Conservation (phyloP, 2,329 filamentous ascomycete genomes). For the Cyphellophora europaea region DNA sequence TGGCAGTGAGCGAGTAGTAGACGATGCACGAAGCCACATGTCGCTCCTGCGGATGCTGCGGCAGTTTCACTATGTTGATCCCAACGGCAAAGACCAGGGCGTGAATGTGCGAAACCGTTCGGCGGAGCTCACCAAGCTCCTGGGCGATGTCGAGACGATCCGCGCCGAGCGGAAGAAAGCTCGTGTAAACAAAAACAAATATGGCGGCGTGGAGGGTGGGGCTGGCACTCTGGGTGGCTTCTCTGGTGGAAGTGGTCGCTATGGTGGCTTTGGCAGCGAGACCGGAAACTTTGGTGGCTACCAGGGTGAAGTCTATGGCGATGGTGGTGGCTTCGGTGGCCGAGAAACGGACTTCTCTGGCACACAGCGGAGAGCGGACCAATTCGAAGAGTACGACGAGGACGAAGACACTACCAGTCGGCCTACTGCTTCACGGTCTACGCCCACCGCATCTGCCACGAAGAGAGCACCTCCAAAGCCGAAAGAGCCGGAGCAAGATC, state of each 20-base stretch:
- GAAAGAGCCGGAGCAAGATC: slow-evolving; percentile 82
- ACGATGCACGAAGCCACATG: slow-evolving; percentile 90
- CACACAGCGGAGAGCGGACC: slow-evolving; percentile 52
- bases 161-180: slow-evolving; percentile 74
- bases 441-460: slow-evolving; percentile 24
- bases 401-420: slow-evolving; percentile 57
- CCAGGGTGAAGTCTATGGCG: slow-evolving; percentile 76
- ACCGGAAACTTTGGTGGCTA: slow-evolving; percentile 46
- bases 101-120: slow-evolving; percentile 95
- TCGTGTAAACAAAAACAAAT: slow-evolving; percentile 82
- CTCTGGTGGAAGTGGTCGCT: slow-evolving; percentile 51
- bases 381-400: slow-evolving; percentile 96
- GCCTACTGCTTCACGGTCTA: slow-evolving; percentile 18
- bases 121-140: slow-evolving; percentile 89
- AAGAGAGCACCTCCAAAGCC: slow-evolving; percentile 44
- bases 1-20: slow-evolving; percentile 91
- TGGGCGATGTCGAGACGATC: slow-evolving; percentile 57
- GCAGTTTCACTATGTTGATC: slow-evolving; percentile 94
- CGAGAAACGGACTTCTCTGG: slow-evolving; percentile 64
- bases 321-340: slow-evolving; percentile 87
- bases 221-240: slow-evolving; percentile 49
- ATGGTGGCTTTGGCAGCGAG: slow-evolving; percentile 88
- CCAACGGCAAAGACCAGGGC: slow-evolving; percentile 95
- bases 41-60: slow-evolving; percentile 96
- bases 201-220: slow-evolving; percentile 86